Evolutionary conservation across 345 rosid genomes (phyloP), one percentile per base, ranked within the genome.

Genomic region (Sisymbrium altissimum): DNA sequence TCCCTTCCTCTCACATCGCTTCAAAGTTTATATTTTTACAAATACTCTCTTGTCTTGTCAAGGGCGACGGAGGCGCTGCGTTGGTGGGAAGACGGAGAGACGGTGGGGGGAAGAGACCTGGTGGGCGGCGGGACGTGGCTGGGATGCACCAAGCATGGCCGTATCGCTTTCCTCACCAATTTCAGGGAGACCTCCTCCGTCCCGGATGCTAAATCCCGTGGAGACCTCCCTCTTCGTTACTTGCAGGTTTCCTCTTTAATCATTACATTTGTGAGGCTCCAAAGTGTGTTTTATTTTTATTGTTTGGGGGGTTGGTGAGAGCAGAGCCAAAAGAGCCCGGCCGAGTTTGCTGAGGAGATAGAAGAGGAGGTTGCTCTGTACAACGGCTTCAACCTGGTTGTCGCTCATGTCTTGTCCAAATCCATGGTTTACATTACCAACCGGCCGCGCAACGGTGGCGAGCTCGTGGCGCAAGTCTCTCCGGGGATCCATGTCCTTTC

Each of bases 41-140:
- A 35, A 45, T 15, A 43, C n/a, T n/a, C n/a, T n/a, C n/a, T n/a
- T 33, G 29, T 35, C 33, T 35, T 35, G 9, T 40, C 23, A 19
- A 88, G 97, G 85, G 83, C 87, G 60, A 83, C 95, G 23, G 87
- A 88, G 75, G 66, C 93, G 32, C 68, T 89, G 60, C 81, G 71
- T 40, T 90, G 95, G 93, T 88, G 95, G 92, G 82, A 77, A 67
- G 87, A 80, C 65, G 87, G 72, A 9, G 83, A 81, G 72, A 85
- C 92, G 67, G 41, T 87, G 45, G 97, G 97, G 15, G 97, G 93
- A 45, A 84, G 83, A 83, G 96, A 90, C 76, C 90, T 67, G 32
- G 46, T 78, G 19, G 97, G 87, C 14, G 93, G 97, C 11, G 97
- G 97, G 30, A 87, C 98, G 23, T 93, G 97, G 96, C 68, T 90